Evolutionary conservation across 108 stramenopile genomes (phyloP).

Genomic region (Seminavis robusta): DNA sequence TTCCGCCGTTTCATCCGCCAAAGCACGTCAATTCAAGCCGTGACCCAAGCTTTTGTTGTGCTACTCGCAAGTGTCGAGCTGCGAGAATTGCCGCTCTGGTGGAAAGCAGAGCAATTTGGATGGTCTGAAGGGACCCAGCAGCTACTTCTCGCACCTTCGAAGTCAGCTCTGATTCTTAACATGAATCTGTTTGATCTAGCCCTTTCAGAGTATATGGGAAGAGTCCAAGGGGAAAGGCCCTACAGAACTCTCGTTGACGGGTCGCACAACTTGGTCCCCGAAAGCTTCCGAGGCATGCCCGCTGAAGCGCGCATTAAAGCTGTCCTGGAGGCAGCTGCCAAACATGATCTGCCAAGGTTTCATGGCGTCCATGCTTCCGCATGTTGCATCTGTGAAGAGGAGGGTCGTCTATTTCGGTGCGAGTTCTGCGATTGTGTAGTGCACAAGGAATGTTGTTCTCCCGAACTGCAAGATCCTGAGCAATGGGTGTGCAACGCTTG

Average conservation of each 20-base stretch:
- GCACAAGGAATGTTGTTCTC: slow-evolving; percentile 14
- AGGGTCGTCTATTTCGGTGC: slow-evolving; percentile 21
- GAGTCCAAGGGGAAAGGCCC: background rate
- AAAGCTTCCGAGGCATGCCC: background rate
- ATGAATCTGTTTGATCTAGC: slow-evolving; percentile 13
- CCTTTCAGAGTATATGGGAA: slow-evolving; percentile 11
- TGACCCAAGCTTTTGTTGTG: slow-evolving; percentile 11
- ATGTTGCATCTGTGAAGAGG: slow-evolving; percentile 17
- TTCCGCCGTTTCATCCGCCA: too few species aligned
- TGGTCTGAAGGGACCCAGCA: slow-evolving; percentile 8
- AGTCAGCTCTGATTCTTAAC: slow-evolving; percentile 2
- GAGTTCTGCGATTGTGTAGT: slow-evolving; percentile 22
- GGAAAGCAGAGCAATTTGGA: slow-evolving; percentile 5
- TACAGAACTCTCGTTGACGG: too few species aligned
- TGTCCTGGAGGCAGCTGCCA: background rate
- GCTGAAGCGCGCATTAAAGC: background rate
- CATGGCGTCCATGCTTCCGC: background rate
- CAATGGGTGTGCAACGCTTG: slow-evolving; percentile 8
- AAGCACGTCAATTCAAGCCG: too few species aligned
- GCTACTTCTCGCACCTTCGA: background rate
- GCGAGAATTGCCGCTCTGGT: slow-evolving; percentile 17
- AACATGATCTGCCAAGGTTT: background rate
- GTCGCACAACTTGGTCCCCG: background rate
- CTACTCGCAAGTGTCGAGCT: slow-evolving; percentile 5
- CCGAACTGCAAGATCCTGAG: background rate